Conservation (phyloP, 768 basidiomycete species). For the Tremella yokohamensis region DNA sequence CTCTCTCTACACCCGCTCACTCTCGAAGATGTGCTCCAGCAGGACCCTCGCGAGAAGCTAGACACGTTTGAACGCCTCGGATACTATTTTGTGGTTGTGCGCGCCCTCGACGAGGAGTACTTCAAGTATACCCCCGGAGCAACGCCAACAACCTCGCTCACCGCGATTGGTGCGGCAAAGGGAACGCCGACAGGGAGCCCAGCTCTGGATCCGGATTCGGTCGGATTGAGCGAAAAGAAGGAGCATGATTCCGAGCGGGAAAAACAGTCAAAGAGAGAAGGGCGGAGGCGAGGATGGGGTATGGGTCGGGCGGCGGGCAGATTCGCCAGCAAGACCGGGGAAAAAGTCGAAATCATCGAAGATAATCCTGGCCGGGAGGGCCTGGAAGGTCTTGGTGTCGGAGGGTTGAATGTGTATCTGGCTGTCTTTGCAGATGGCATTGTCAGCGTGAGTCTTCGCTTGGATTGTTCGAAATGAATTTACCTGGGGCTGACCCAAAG, state of each 20-base stretch:
- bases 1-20: conserved; percentile 87
- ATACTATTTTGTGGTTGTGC: conserved; percentile 86
- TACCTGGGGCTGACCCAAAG: conserved; percentile 51
- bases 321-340: conserved; percentile 29
- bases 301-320: conserved; percentile 40
- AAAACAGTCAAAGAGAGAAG: conserved; percentile 26
- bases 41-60: conserved; percentile 86
- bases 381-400: conserved; percentile 57
- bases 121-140: conserved; percentile 52
- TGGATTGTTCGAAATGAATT: no score
- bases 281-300: conserved; percentile 34
- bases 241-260: conserved; percentile 8
- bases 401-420: conserved; percentile 81
- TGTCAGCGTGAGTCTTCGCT: conserved; percentile 50
- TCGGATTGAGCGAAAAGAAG: background rate
- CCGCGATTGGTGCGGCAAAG: conserved; percentile 1
- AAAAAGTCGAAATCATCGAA: conserved; percentile 54
- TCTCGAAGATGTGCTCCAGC: conserved; percentile 85
- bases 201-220: background rate
- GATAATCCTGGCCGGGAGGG: conserved; percentile 55
- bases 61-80: conserved; percentile 82
- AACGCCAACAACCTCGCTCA: conserved; percentile 9
- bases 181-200: conserved; percentile 8
- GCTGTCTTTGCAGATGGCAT: conserved; percentile 86
- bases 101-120: conserved; percentile 65